A percentile compares a stretch with the other conserved stretches of the same genome.
phyloP scores from a whole-genome alignment of 2,329 filamentous ascomycete species.

The Metarhizium robertsii region DNA sequence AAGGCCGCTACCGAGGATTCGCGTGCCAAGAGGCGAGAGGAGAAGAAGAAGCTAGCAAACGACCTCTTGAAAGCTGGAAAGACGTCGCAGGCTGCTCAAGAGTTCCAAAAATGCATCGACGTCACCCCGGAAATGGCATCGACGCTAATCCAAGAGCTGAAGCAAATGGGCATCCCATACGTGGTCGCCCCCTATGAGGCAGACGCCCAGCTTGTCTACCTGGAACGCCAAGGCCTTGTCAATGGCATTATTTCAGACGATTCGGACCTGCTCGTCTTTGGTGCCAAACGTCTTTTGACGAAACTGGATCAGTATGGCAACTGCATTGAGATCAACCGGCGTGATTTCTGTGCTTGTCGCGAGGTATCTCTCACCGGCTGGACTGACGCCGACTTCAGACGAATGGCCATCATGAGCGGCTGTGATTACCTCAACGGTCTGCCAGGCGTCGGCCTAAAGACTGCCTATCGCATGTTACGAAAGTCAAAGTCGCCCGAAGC shows the following conservation, averaged over 20 bases:
- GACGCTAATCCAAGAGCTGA: slow-evolving; percentile 83
- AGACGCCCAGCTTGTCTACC: slow-evolving; percentile 90
- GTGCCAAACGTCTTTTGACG: slow-evolving; percentile 79
- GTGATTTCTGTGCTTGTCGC: slow-evolving; percentile 78
- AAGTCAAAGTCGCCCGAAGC: slow-evolving; percentile 84
- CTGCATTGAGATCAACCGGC: slow-evolving; percentile 83
- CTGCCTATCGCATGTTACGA: slow-evolving; percentile 79
- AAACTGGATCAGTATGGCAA: slow-evolving; percentile 93
- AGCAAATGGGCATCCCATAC: slow-evolving; percentile 69
- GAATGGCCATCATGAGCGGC: slow-evolving; percentile 93
- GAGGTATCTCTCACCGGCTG: slow-evolving; percentile 86
- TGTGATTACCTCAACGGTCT: slow-evolving; percentile 92
- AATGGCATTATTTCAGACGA: slow-evolving; percentile 90
- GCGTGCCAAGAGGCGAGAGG: slow-evolving; percentile 64
- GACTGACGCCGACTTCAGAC: slow-evolving; percentile 83
- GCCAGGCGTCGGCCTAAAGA: slow-evolving; percentile 81
- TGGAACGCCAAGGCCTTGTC: slow-evolving; percentile 78
- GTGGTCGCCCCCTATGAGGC: slow-evolving; percentile 96
- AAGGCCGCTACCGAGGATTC: slow-evolving; percentile 81
- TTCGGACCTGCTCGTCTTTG: slow-evolving; percentile 92
- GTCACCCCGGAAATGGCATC: slow-evolving; percentile 94
- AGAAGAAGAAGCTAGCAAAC: slow-evolving; percentile 65
- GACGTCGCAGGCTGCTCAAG: slow-evolving; percentile 66
- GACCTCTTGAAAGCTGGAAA: slow-evolving; percentile 78
- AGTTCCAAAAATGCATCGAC: slow-evolving; percentile 92